Evolutionary conservation across 345 rosid species (phyloP).

Genomic region (Hibiscus trionum): DNA sequence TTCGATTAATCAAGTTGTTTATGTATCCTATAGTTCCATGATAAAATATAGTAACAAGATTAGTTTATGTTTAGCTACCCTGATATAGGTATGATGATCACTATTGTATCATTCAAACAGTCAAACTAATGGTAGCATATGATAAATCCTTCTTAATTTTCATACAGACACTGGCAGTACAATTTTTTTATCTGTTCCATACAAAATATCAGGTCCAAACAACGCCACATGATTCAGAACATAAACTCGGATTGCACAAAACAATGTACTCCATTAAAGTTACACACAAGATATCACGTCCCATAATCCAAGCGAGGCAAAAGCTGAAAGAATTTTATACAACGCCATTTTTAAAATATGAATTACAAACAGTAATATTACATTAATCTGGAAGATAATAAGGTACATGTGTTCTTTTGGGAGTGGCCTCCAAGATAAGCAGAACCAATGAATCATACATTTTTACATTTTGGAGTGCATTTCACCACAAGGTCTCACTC

Average conservation of each 20-base stretch:
- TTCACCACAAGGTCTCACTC: constrained; percentile 4
- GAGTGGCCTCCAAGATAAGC: neutral
- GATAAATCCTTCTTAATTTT: neutral
- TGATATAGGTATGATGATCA: constrained; percentile 7
- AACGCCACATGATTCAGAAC: neutral
- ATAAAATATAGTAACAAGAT: neutral
- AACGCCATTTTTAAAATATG: neutral
- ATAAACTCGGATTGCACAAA: neutral
- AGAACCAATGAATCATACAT: constrained; percentile 12
- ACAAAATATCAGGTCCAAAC: neutral
- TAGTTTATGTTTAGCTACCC: constrained; percentile 18
- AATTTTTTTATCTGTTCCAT: neutral
- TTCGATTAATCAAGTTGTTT: constrained; percentile 10
- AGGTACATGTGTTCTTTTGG: neutral
- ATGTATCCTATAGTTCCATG: neutral
- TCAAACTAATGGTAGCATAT: neutral
- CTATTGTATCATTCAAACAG: constrained; percentile 5
- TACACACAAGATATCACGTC: neutral
- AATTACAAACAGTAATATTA: neutral
- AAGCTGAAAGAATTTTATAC: neutral
- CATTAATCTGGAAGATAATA: neutral
- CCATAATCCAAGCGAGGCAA: constrained; percentile 1
- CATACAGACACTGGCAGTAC: neutral
- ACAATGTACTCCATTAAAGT: neutral
- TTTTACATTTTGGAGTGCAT: constrained; percentile 14